Percentiles rank a stretch among this genome's conserved stretches.
Evolutionary conservation across 2,329 filamentous ascomycete genomes (phyloP).

Genomic region (Fusarium dlaminii): DNA sequence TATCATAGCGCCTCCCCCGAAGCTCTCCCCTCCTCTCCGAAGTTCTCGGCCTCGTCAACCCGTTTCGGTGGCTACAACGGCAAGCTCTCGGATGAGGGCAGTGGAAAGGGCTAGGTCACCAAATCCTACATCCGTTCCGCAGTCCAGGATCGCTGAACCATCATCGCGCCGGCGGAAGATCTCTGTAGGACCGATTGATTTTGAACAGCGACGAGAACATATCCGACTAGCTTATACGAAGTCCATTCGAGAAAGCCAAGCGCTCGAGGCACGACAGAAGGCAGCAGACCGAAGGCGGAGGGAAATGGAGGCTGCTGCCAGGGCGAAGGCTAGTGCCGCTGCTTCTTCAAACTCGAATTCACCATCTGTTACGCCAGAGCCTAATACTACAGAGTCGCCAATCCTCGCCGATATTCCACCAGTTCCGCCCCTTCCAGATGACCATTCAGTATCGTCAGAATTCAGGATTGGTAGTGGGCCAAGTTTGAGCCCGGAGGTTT

Average conservation of each 20-base stretch:
- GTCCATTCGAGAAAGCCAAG: slow-evolving; percentile 79
- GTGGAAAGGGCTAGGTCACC: slow-evolving; percentile 65
- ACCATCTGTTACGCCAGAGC: slow-evolving; percentile 28
- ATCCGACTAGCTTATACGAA: slow-evolving; percentile 88
- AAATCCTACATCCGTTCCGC: slow-evolving; percentile 46
- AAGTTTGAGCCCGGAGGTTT: background rate
- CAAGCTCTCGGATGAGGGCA: slow-evolving; percentile 73
- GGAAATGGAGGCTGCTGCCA: slow-evolving; percentile 59
- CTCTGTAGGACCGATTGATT: slow-evolving; percentile 80
- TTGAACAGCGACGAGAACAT: slow-evolving; percentile 80
- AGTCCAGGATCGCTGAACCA: slow-evolving; percentile 49
- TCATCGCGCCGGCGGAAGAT: slow-evolving; percentile 60
- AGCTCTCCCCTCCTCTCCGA: slow-evolving; percentile 80
- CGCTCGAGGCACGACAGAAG: slow-evolving; percentile 62
- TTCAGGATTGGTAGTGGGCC: background rate
- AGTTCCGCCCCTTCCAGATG: slow-evolving; percentile 34
- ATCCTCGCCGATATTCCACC: slow-evolving; percentile 34
- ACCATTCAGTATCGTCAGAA: slow-evolving; percentile 2
- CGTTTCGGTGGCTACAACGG: slow-evolving; percentile 78
- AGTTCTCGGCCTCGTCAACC: slow-evolving; percentile 85
- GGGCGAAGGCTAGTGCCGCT: slow-evolving; percentile 50
- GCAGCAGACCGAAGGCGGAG: slow-evolving; percentile 63
- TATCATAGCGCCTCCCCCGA: slow-evolving; percentile 74
- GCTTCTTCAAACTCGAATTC: slow-evolving; percentile 27
- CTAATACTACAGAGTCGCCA: slow-evolving; percentile 13